These are phyloP conservation scores for Kluyveromyces nonfermentans DNA, from an alignment of 805 yeast genomes.

Conservation along the genomic window DNA sequence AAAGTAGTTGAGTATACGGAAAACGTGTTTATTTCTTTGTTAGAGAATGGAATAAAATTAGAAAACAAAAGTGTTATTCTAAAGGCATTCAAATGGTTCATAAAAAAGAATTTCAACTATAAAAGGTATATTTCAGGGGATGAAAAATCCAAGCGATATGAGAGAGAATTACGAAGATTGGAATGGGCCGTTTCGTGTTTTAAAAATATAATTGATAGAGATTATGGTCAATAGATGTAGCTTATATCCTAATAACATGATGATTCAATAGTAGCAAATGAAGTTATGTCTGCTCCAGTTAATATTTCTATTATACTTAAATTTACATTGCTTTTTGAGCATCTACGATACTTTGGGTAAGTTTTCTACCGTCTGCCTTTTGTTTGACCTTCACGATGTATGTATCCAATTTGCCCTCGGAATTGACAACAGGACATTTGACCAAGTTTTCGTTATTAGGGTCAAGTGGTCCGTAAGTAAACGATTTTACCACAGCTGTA, in stretches of 20 bases:
- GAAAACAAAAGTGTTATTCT: conserved; percentile 21
- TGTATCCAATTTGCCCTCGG: conserved; percentile 50
- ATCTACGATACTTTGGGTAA: conserved; percentile 25
- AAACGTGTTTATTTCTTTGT: conserved; percentile 18
- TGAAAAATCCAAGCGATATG: conserved; percentile 14
- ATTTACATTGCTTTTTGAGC: conserved; percentile 25
- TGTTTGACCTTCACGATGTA: conserved; percentile 66
- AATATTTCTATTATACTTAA: conserved; percentile 1
- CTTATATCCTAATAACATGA: not conserved
- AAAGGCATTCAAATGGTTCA: conserved; percentile 29
- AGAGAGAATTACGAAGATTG: conserved; percentile 25
- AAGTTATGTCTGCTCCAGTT: not conserved
- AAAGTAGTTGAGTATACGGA: conserved; percentile 23
- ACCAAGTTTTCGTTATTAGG: conserved; percentile 57
- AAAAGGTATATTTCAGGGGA: conserved; percentile 14
- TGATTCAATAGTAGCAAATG: not conserved
- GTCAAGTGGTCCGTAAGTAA: conserved; percentile 46
- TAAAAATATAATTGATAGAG: conserved; percentile 8
- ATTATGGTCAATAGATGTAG: not conserved
- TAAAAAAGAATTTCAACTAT: conserved; percentile 20
- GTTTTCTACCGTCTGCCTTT: conserved; percentile 28
- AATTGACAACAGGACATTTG: conserved; percentile 53
- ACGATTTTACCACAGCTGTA: conserved; percentile 44
- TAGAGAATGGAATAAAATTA: conserved; percentile 15
- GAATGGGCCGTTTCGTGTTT: conserved; percentile 22